Base-by-base conservation (phyloP, 768 basidiomycete species). In the Russula dissimulans region DNA sequence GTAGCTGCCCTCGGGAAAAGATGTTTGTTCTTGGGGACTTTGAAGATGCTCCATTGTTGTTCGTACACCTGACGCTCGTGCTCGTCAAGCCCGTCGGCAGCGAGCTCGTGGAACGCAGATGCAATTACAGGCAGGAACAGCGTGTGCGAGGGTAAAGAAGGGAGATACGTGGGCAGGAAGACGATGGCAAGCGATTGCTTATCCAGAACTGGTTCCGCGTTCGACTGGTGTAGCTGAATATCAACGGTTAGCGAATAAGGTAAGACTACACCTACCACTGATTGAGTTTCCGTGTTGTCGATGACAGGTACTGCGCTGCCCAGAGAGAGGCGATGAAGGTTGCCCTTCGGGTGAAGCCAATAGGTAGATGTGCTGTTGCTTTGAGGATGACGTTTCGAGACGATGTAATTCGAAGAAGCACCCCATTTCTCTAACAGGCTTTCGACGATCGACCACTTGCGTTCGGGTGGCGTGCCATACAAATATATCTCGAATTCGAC, bases 141-240 rank as follows among this genome's bases (percentile, higher is more conserved):
- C 22, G 77, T 73, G 63, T 79, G 78, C 44, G 72, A 69, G 26
- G 74, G 73, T 48, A 73, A 42, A 1, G 74, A 67, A 48, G 56
- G 61, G 10, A 71, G 69, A 59, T 76, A 71, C 22, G 76, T 77
- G 52, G 88, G 88, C 48, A 88, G 71, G 71, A 82, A 87, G 57
- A 89, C 74, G 61, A 90, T 75, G 26, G 85, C 88, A 64, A 90
- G 73, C 36, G 87, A 87, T 56, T 79, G 84, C 66, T 74, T 72
- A 54, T 71, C 72, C 59, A 70, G 66, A 67, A 67, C 64, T 54
- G 69, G 68, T 64, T 54, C 70, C 75, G 75, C 61, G 70, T 67
- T 67, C 71, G 76, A 71, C 80, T 82, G 69, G 47, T 68, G 65
- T 54, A 70, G 69, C 69, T 72, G 72, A 74, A 71, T 75, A 72